Percentiles rank a stretch among this genome's conserved stretches.
Conservation (phyloP, 371 early-diverging fungal species). For the Mucor ambiguus region DNA sequence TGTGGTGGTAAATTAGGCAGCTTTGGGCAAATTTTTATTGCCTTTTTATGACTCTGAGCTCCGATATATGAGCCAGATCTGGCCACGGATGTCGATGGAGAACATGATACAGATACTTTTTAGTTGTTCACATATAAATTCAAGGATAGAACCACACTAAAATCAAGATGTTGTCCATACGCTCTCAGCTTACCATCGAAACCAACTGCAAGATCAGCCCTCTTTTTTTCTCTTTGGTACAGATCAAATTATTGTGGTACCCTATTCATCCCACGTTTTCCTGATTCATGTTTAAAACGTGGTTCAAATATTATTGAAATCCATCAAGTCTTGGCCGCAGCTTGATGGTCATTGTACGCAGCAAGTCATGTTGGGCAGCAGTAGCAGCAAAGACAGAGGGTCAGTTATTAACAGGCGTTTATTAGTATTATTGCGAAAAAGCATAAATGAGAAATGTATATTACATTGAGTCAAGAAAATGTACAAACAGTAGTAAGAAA, state of each 20-base stretch:
- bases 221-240: neutral
- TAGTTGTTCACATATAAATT: neutral
- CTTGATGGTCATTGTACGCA: neutral
- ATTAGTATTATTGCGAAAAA: neutral
- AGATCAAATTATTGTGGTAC: neutral
- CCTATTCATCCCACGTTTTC: neutral
- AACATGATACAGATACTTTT: neutral
- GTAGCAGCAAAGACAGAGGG: neutral
- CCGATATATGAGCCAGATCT: neutral
- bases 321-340: neutral
- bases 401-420: neutral
- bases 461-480: constrained; percentile 6
- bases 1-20: neutral
- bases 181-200: neutral
- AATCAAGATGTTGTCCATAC: neutral
- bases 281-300: constrained; percentile 1
- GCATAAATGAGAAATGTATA: constrained; percentile 1
- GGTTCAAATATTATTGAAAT: neutral
- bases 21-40: constrained; percentile 1
- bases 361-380: neutral
- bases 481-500: neutral
- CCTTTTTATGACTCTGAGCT: neutral
- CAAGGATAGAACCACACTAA: neutral
- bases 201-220: neutral
- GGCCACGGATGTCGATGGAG: neutral